Evolutionary conservation across 2,329 filamentous ascomycete genomes (phyloP), one percentile per base, ranked within the genome.

Genomic region (Fusarium euwallaceae): DNA sequence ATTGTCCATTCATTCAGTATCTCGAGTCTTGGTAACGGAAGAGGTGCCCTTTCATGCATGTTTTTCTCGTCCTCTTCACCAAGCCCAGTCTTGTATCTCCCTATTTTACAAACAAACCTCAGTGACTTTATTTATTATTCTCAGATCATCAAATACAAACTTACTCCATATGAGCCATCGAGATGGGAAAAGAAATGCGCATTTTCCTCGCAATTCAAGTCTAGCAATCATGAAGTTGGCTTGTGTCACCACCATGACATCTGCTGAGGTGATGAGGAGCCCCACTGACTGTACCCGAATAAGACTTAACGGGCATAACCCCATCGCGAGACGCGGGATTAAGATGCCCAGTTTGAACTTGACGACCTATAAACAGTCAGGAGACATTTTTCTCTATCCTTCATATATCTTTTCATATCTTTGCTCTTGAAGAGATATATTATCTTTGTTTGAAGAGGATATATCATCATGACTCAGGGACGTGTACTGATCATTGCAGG

Each of bases 401-500:
- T 43, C 34, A 34, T 41, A 24, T 22, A 22, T 22, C 22, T n/a
- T 22, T 22, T 22, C 22, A 22, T 22, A 22, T 22, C 22, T 22
- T 22, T 22, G 22, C 22, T 22, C 22, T 22, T 22, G 22, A 22
- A 68, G n/a, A 29, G 27, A 29, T 29, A 22, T 3, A 22, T 22
- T 22, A 3, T 22, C 22, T 22, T 3, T 22, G 22, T 22, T 22
- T 22, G 3, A 22, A 3, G 4, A 22, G 2, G 22, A 22, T 3
- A 3, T 22, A 22, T 22, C 22, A 73, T 24, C 39, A 87, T 87
- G 86, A 76, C 76, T 2, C 76, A 80, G 34, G 83, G 83, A 70
- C 84, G 92, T 69, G 91, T 97, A 55, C 86, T 98, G 66, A 90
- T 97, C 20, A 93, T 98, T 78, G 95, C 95, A 60, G 95, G 95